phyloP scores from a whole-genome alignment of 805 yeast genomes.

The Zygotorulaspora florentina region DNA sequence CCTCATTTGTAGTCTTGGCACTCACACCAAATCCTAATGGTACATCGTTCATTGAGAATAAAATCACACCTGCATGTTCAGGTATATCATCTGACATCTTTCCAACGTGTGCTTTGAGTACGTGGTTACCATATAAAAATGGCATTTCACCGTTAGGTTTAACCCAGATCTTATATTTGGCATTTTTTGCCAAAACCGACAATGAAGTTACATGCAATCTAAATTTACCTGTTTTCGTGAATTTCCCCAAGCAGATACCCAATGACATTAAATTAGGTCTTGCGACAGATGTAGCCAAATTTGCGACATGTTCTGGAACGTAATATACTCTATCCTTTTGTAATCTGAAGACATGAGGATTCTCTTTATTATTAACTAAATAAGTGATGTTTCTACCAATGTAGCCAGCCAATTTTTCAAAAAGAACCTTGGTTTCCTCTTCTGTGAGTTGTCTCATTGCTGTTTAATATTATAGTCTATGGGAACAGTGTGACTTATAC shows the following conservation, averaged over 20 bases:
- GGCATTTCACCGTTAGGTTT: conserved; percentile 99
- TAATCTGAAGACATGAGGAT: conserved; percentile 90
- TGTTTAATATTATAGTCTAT: not conserved
- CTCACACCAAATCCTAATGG: conserved; percentile 96
- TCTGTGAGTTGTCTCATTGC: conserved; percentile 91
- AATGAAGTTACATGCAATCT: conserved; percentile 91
- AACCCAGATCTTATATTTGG: conserved; percentile 93
- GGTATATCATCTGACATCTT: conserved; percentile 97
- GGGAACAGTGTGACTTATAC: not conserved
- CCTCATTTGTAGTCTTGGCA: conserved; percentile 86
- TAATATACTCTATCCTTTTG: conserved; percentile 97
- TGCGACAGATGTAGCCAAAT: conserved; percentile 84
- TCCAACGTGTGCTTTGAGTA: conserved; percentile 93
- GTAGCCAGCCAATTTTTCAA: conserved; percentile 93
- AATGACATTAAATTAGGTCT: conserved; percentile 87
- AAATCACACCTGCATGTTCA: conserved; percentile 93
- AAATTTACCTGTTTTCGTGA: conserved; percentile 96
- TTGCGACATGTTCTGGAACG: conserved; percentile 76
- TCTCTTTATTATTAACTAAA: conserved; percentile 70
- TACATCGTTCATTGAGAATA: conserved; percentile 84
- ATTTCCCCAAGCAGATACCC: conserved; percentile 92
- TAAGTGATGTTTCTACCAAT: conserved; percentile 93
- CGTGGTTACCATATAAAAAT: conserved; percentile 91
- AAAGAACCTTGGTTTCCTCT: conserved; percentile 92
- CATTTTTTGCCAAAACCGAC: conserved; percentile 75